Base-by-base conservation (phyloP, 1,284 basidiomycete genomes). In the Pseudozyma tsukubaensis region DNA sequence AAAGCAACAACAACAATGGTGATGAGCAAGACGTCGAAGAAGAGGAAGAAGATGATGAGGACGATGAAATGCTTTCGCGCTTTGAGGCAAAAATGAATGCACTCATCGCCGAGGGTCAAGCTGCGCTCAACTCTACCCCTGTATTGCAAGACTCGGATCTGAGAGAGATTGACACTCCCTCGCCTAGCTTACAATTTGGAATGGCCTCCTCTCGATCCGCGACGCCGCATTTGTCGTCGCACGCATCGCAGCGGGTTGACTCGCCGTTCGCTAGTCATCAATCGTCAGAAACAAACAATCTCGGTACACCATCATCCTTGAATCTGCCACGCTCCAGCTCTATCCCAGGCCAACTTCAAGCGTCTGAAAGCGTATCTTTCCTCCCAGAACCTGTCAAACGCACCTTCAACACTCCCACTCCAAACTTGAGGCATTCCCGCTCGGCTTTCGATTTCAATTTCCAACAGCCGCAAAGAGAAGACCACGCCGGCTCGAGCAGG, bases 71-170 rank as follows among this genome's bases (percentile, higher is more conserved):
- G 64, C 68, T 71, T 29, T 59, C 45, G 13, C 63, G 77, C 16
- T 74, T 79, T 48, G 60, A 79, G 47, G 62, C 53, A 6, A 74
- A 67, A 52, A 79, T 79, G 77, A 59, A 66, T 19, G 69, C 57
- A 3, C 56, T 79, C 29, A 79, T 79, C 48, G 75, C 71, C 5
- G 63, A 79, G 45, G 77, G 77, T 3, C 72, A 74, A 21, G 71
- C 75, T 13, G 77, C 77, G 18, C 59, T 79, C 40, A 62, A 65
- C 44, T 74, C 75, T 0, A 72, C 71, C 10, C 71, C 68, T 5
- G 68, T 73, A 1, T 53, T 77, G 21, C 61, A 73, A 14, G 73
- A 69, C 19, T 52, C 71, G 1, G 71, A 73, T 47, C 44, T 72
- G 32, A 48, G 52, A 11, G 70, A 72, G 12, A 63, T 67, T 36